Evolutionary conservation across 176 grass and related monocot species (phyloP).

Genomic region (sorghum (Sorghum bicolor)): Sorghum_bicolor_NCBIv3 NC_012876.2:64032501-64033000

Average conservation of each 20-base stretch:
- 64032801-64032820: neutral
- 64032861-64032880: no score
- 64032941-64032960: no score
- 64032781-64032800: neutral
- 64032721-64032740: neutral
- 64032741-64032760: neutral
- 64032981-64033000: no score
- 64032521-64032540: neutral
- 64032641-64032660: slow-evolving; percentile 7
- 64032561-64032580: neutral
- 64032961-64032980: no score
- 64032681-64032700: neutral
- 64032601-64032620: neutral
- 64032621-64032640: slow-evolving; percentile 22
- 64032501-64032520: neutral
- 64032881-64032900: no score
- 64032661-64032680: no score
- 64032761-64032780: neutral
- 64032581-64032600: neutral
- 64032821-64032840: neutral
- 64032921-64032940: no score
- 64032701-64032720: neutral
- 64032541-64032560: neutral
- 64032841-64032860: no score
- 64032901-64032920: no score